Conservation (phyloP, 371 early-diverging fungal species). For the Mortierella sp. region DNA sequence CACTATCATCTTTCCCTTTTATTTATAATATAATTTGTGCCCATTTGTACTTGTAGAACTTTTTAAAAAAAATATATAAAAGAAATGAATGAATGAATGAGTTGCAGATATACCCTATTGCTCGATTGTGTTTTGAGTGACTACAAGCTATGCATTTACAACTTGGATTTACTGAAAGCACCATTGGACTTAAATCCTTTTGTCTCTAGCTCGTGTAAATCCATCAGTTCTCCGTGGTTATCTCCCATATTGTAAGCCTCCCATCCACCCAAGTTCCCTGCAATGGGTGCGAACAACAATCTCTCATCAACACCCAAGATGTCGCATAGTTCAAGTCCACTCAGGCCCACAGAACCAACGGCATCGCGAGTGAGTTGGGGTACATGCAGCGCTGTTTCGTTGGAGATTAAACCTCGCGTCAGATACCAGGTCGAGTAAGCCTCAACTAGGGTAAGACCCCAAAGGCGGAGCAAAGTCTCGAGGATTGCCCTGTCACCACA, state of each 20-base stretch:
- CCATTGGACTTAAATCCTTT: slow-evolving; percentile 12
- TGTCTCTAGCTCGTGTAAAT: slow-evolving; percentile 15
- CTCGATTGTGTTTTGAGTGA: background rate
- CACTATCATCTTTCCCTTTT: background rate
- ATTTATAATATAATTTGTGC: background rate
- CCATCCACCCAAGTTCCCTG: slow-evolving; percentile 63
- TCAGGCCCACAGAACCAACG: slow-evolving; percentile 59
- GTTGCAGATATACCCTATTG: slow-evolving; percentile 13
- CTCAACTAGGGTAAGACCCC: slow-evolving; percentile 49
- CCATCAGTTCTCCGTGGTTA: slow-evolving; percentile 61
- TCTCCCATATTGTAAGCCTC: slow-evolving; percentile 64
- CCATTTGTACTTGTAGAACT: slow-evolving; percentile 8
- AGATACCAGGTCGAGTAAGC: slow-evolving; percentile 64
- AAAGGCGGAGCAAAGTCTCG: slow-evolving; percentile 19
- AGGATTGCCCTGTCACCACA: background rate
- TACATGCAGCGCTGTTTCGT: slow-evolving; percentile 47
- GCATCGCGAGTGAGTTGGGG: slow-evolving; percentile 44
- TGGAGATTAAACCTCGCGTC: slow-evolving; percentile 56
- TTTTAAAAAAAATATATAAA: background rate
- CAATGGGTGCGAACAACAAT: slow-evolving; percentile 73
- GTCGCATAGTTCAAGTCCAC: slow-evolving; percentile 59
- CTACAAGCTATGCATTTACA: background rate
- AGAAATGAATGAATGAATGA: background rate
- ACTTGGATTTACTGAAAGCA: slow-evolving; percentile 18
- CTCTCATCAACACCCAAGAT: slow-evolving; percentile 66